phyloP scores from a whole-genome alignment of 2,329 filamentous ascomycete species.

The Beauveria brongniartii region DNA sequence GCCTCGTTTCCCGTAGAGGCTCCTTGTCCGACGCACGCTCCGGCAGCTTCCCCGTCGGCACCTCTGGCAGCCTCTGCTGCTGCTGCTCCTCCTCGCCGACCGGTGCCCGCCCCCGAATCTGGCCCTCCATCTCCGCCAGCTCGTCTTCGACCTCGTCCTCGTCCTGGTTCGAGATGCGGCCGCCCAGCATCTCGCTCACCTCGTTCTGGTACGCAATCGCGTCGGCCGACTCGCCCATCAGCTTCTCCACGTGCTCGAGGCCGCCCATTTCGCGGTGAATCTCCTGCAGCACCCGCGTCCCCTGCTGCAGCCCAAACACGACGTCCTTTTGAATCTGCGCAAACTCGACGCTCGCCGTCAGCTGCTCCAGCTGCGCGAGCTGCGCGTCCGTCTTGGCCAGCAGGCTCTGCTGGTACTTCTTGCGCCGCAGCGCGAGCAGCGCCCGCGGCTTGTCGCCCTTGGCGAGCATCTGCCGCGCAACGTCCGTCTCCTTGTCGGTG shows the following conservation, averaged over 20 bases:
- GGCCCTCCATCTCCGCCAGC: conserved; percentile 65
- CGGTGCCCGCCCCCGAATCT: conserved; percentile 16
- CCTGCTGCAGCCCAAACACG: conserved; percentile 84
- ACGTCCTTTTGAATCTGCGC: conserved; percentile 96
- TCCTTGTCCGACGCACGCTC: conserved; percentile 15
- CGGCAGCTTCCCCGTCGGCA: conserved; percentile 27
- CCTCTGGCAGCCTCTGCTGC: conserved; percentile 19
- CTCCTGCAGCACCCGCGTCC: conserved; percentile 78
- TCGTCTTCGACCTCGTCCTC: conserved; percentile 98
- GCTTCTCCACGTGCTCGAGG: conserved; percentile 84
- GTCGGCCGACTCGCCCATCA: conserved; percentile 88
- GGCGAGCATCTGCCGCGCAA: conserved; percentile 75
- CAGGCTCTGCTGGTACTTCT: conserved; percentile 93
- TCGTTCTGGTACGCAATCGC: conserved; percentile 92
- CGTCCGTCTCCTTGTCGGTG: conserved; percentile 77
- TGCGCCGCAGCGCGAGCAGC: conserved; percentile 79
- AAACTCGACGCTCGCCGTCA: conserved; percentile 88
- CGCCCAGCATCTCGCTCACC: conserved; percentile 82
- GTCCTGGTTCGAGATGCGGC: conserved; percentile 84
- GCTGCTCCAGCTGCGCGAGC: conserved; percentile 84
- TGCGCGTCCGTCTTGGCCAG: conserved; percentile 85
- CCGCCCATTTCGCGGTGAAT: conserved; percentile 96
- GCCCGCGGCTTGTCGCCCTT: conserved; percentile 74
- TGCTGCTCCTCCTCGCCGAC: neutral
- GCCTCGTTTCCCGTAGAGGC: conserved; percentile 24